Percentiles rank a stretch among this genome's conserved stretches.
phyloP scores from a whole-genome alignment of 1,284 basidiomycete genomes.

The Microbotryum violaceum region DNA sequence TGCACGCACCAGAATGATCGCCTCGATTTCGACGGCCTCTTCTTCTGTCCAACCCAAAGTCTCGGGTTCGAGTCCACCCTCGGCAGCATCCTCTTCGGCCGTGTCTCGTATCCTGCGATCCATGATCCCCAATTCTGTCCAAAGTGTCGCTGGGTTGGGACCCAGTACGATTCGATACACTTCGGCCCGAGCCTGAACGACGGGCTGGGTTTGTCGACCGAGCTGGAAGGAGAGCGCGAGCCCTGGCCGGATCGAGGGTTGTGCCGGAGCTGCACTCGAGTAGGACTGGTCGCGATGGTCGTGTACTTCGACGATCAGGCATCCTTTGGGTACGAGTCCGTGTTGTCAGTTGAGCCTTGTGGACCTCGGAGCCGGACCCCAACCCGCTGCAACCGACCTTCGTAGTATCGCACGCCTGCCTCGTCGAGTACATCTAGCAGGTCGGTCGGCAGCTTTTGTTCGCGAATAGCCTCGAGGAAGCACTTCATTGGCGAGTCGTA shows the following conservation, averaged over 20 bases:
- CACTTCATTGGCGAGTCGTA: constrained; percentile 33
- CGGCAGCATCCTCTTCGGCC: constrained; percentile 1
- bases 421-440: constrained; percentile 35
- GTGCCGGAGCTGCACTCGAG: constrained; percentile 6
- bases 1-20: constrained; percentile 28
- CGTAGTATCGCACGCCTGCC: constrained; percentile 32
- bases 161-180: constrained; percentile 35
- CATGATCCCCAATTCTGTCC: constrained; percentile 33
- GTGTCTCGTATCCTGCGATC: constrained; percentile 13
- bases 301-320: constrained; percentile 37
- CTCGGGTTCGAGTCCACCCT: constrained; percentile 10
- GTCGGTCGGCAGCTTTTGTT: constrained; percentile 36
- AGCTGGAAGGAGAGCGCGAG: constrained; percentile 18
- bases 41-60: constrained; percentile 24
- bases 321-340: constrained; percentile 18
- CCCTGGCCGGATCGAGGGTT: constrained; percentile 7
- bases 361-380: too few relatives aligned
- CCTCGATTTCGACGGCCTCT: constrained; percentile 32
- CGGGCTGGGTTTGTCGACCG: constrained; percentile 11
- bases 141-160: constrained; percentile 33
- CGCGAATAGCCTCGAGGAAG: constrained; percentile 35
- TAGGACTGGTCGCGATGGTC: constrained; percentile 29
- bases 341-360: background rate
- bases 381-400: constrained; percentile 12
- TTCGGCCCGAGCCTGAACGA: constrained; percentile 18